Conservation (phyloP, 1,284 basidiomycete species). For the Trametes hirsuta region DNA sequence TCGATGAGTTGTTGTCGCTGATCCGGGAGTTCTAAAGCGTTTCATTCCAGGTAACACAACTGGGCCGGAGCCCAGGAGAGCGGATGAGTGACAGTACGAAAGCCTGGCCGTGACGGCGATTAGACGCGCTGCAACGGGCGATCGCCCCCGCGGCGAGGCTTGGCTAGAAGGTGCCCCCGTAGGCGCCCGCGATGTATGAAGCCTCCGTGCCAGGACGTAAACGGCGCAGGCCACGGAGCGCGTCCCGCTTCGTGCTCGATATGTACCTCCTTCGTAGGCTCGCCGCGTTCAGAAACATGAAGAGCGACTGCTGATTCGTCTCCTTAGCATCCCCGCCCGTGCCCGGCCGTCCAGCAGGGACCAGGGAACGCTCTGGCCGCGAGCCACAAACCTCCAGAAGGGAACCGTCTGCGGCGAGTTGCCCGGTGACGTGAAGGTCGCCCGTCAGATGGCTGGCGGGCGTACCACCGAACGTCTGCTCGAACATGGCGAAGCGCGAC, state of each 20-base stretch:
- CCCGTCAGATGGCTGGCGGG: neutral
- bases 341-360: neutral
- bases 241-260: no score
- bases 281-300: neutral
- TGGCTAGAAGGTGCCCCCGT: no score
- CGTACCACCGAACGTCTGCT: neutral
- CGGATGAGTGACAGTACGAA: neutral
- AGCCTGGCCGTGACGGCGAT: neutral
- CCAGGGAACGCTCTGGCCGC: slow-evolving; percentile 5
- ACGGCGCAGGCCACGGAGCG: no score
- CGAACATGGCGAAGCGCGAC: neutral
- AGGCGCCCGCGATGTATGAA: no score
- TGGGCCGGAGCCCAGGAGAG: neutral
- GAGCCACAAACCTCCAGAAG: slow-evolving; percentile 3
- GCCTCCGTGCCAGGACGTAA: no score
- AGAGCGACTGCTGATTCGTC: neutral
- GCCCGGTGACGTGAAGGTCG: neutral
- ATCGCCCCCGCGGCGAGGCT: no score
- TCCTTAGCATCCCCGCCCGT: neutral
- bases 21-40: neutral
- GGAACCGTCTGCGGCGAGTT: neutral
- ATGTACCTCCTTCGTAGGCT: no score
- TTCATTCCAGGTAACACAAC: neutral
- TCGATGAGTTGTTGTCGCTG: neutral
- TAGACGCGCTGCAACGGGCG: neutral